Percentiles rank a stretch among this genome's conserved stretches.
Conservation (phyloP, 805 yeast genomes). For the Sungouiozyma intestinalis region DNA sequence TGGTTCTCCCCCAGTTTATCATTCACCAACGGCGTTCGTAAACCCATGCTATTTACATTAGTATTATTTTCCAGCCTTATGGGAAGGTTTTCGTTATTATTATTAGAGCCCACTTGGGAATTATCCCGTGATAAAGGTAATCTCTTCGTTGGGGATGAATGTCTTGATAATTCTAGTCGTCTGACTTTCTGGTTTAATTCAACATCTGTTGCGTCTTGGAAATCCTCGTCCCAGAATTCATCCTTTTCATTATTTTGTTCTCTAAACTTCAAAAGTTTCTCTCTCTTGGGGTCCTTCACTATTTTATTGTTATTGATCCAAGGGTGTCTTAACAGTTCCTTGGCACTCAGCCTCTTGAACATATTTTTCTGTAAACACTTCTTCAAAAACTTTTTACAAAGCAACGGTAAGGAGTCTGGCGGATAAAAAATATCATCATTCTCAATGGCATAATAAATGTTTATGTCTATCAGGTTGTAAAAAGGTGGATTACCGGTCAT, state of each 20-base stretch:
- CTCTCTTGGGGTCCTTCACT: constrained; percentile 3
- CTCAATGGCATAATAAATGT: constrained; percentile 31
- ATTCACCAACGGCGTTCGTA: not conserved
- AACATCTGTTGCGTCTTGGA: constrained; percentile 12
- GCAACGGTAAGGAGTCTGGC: constrained; percentile 27
- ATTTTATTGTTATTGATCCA: constrained; percentile 26
- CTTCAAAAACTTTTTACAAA: constrained; percentile 58
- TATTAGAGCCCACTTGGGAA: not conserved
- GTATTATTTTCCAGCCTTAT: not conserved
- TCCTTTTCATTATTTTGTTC: constrained; percentile 17
- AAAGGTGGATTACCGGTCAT: constrained; percentile 84
- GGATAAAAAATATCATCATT: constrained; percentile 31
- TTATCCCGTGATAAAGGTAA: not conserved
- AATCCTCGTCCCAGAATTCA: constrained; percentile 23
- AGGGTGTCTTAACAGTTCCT: constrained; percentile 49
- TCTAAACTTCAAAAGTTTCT: constrained; percentile 17
- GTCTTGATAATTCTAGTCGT: not conserved
- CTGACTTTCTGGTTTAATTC: not conserved
- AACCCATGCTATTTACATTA: not conserved
- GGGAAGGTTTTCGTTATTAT: not conserved
- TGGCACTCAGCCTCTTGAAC: constrained; percentile 52
- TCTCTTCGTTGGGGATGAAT: not conserved
- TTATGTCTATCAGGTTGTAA: constrained; percentile 38
- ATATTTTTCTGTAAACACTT: constrained; percentile 68
- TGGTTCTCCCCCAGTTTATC: not conserved